Conservation (phyloP, 192 early-diverging fungal species). For the Backusella luteola region DNA sequence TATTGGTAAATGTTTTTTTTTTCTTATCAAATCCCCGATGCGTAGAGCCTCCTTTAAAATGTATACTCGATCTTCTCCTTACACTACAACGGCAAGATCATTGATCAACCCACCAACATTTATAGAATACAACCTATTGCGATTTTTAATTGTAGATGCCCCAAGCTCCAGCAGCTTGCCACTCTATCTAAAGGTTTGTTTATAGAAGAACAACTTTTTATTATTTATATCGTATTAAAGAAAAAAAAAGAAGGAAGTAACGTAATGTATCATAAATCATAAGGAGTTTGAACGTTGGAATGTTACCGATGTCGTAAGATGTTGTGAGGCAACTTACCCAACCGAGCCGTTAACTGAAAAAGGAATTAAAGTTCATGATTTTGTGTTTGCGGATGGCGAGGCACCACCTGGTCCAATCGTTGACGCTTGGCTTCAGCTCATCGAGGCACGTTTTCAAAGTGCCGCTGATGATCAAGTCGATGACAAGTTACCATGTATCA, state of each 20-base stretch:
- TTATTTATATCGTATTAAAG: constrained; percentile 1
- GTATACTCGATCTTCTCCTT: constrained; percentile 15
- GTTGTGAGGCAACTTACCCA: constrained; percentile 83
- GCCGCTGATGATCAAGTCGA: background rate
- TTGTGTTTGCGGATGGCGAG: constrained; percentile 71
- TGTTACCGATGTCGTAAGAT: constrained; percentile 79
- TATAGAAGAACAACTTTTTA: background rate
- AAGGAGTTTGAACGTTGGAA: constrained; percentile 67
- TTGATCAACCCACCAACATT: constrained; percentile 60
- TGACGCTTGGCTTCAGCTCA: constrained; percentile 64
- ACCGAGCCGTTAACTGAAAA: constrained; percentile 46
- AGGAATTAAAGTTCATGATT: constrained; percentile 71
- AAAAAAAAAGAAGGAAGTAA: background rate
- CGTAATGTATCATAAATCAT: background rate
- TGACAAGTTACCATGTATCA: constrained; percentile 38
- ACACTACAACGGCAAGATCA: constrained; percentile 17
- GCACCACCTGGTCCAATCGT: constrained; percentile 62
- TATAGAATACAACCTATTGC: constrained; percentile 67
- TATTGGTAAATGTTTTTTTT: background rate
- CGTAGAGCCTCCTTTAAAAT: background rate
- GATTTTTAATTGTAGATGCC: constrained; percentile 79
- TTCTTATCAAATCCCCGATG: constrained; percentile 13
- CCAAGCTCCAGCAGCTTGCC: constrained; percentile 70
- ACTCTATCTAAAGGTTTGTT: constrained; percentile 61
- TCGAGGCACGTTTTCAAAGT: constrained; percentile 48